These are phyloP conservation scores for Ogataea parapolymorpha DNA, from an alignment of 805 yeast genomes.

Conservation along the genomic window DNA sequence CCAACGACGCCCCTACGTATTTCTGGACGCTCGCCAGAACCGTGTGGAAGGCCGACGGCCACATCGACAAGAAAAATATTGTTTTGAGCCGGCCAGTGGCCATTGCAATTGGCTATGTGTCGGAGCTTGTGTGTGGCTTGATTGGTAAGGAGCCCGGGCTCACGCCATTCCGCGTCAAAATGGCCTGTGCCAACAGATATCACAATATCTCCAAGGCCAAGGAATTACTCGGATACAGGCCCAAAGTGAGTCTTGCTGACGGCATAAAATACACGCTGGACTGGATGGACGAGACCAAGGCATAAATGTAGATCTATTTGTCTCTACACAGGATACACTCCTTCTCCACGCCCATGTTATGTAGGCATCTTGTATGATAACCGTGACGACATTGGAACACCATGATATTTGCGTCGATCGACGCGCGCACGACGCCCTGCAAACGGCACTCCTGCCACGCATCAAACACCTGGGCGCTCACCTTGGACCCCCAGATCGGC, in stretches of 20 bases:
- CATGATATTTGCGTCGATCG: constrained; percentile 35
- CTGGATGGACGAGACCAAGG: constrained; percentile 76
- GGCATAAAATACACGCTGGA: constrained; percentile 78
- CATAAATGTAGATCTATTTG: constrained; percentile 4
- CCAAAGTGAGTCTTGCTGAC: constrained; percentile 71
- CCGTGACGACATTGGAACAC: constrained; percentile 66
- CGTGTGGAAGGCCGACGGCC: constrained; percentile 96
- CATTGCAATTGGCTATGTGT: constrained; percentile 71
- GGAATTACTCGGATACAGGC: constrained; percentile 68
- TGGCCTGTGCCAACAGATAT: constrained; percentile 90
- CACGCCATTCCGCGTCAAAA: constrained; percentile 90
- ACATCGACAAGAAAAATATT: constrained; percentile 64
- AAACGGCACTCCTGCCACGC: constrained; percentile 51
- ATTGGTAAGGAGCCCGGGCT: constrained; percentile 86
- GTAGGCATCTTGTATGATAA: constrained; percentile 57
- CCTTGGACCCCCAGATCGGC: constrained; percentile 64
- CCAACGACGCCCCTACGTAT: constrained; percentile 92
- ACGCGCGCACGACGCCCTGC: constrained; percentile 10
- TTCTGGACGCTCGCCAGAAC: constrained; percentile 97
- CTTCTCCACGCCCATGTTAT: constrained; percentile 40
- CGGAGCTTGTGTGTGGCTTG: constrained; percentile 69
- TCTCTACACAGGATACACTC: constrained; percentile 42
- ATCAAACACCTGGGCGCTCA: constrained; percentile 46
- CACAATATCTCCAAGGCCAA: constrained; percentile 91
- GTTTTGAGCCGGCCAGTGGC: constrained; percentile 76